Base-by-base conservation (phyloP, 176 grass and related monocot species). In the Raddia guianensis region DNA sequence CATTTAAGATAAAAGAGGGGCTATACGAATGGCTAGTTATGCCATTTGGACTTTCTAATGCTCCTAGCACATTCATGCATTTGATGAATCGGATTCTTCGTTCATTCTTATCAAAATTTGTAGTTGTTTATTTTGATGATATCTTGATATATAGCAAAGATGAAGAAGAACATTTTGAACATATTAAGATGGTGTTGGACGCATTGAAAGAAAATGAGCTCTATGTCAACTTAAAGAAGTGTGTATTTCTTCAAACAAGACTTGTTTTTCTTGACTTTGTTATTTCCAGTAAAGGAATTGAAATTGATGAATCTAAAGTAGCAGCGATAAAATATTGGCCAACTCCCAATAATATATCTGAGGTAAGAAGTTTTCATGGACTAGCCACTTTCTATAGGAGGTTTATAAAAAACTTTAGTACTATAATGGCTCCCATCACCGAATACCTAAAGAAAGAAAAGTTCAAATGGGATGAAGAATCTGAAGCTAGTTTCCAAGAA, bases 41-140 rank as follows among this genome's bases (percentile, higher is more conserved):
- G 76, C 48, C 76, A 78, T 78, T 78, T 78, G 76, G 46, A 53
- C 27, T 78, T 5, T 66, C 32, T 37, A 78, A 78, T 53, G 76
- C 32, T 8, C 76, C 12, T 15, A 66, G 14, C 0, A 78, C 62
- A 2, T 78, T 66, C 9, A 64, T 52, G 48, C 59, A 66, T 19
- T 66, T 78, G 32, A 78, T 78, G 76, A 54, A 78, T 8, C 21
- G 52, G 32, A 32, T 78, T 33, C 49, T 66, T 42, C 16, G 14
- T 20, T 21, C 44, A 19, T 76, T 76, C 4, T 63, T 78, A 21
- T 78, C 48, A 0, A 0, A 37, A 8, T 78, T 54, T 21, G 9
- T 74, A 15, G 15, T 66, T 1, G 58, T 66, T 2, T 53, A 20
- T 14, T 78, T 78, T 37, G 48, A 78, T 78, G 62, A 43, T 10